Base-by-base conservation (phyloP, 257 asterid genomes). In the Parsonsia alboflavescens region DNA sequence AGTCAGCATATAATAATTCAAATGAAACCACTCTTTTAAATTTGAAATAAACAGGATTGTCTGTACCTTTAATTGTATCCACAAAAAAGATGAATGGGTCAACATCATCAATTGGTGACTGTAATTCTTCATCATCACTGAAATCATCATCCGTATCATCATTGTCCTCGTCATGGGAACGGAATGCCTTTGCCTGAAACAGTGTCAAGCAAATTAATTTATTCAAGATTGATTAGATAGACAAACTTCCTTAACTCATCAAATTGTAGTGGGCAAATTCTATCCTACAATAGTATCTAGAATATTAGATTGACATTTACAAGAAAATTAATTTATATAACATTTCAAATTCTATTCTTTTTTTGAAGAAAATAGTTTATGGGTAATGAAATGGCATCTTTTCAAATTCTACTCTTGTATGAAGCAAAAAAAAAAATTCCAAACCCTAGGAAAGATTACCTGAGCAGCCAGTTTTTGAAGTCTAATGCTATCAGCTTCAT, bases 81-180 rank as follows among this genome's bases (percentile, higher is more conserved):
- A 92, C 99, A 84, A 95, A 95, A 85, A 87, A 91, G 80, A 95
- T 76, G 73, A 91, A 95, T 10, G 99, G 99, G 70, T 95, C 99
- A 66, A 95, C 90, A 13, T 95, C 97, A 84, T 95, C 98, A 49
- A 95, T 89, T 44, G 99, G 99, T 12, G 99, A 95, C 58, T 95
- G 99, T 84, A 93, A 67, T 70, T 95, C 99, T 78, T 92, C 98
- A 61, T 91, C 99, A n/a, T 93, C 99, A 80, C 97, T 93, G 79
- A 91, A 89, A 85, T 90, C 98, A 52, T 92, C 99, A 72, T 90
- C 97, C 0, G 90, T 79, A 82, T 88, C 90, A 0, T 92, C 97
- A 19, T 91, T 94, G 12, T 88, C 96, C 9, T 79, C 87, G 28
- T 92, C 96, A 76, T 81, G 46, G 16, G 86, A 36, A 52, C 91